Base-by-base conservation (phyloP, 2,329 filamentous ascomycete species). In the Aspergillaceae sp. region DNA sequence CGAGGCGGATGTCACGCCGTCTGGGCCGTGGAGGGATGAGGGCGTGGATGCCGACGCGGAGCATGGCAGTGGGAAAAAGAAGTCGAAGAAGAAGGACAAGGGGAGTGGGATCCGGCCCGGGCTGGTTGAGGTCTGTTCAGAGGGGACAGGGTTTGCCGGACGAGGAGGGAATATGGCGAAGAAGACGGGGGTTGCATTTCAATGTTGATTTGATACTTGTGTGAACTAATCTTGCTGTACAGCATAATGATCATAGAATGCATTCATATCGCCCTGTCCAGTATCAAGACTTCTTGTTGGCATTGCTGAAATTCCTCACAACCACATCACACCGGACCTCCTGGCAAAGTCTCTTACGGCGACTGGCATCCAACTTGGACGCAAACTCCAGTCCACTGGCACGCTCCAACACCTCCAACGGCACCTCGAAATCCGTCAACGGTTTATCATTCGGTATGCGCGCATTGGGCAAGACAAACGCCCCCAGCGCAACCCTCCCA, bases 381-480 rank as follows among this genome's bases (percentile, higher is more conserved):
- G 87, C 87, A 69, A 98, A 98, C 64, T 96, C 89, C 58, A 98
- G 72, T 4, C 92, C 92, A 54, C 86, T 90, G 2, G 92, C 91
- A 52, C 89, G 78, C 78, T 98, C 92, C 33, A 98, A 82, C 7
- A 84, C 86, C 74, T 97, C 91, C 34, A 98, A 65, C 0, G 92
- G 91, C 28, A 97, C 92, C 74, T 97, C 91, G 61, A 98, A 98
- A 63, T 96, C 89, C 43, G 79, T 75, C 56, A 98, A 74, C 42
- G 86, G 87, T 73, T 92, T 96, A 50, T 82, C 77, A 67, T 95
- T 98, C 34, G 85, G 75, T 57, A 98, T 98, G 11, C 72, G 76
- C 2, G 88, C 89, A 66, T 98, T 98, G 10, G 92, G 92, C 58
- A 98, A 75, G 44, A 98, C 91, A 61, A 98, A 98, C 5, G 92